A percentile compares a stretch with the other conserved stretches of the same genome.
phyloP scores from a whole-genome alignment of 1,284 basidiomycete genomes.

The Boletus semigastroideus region DNA sequence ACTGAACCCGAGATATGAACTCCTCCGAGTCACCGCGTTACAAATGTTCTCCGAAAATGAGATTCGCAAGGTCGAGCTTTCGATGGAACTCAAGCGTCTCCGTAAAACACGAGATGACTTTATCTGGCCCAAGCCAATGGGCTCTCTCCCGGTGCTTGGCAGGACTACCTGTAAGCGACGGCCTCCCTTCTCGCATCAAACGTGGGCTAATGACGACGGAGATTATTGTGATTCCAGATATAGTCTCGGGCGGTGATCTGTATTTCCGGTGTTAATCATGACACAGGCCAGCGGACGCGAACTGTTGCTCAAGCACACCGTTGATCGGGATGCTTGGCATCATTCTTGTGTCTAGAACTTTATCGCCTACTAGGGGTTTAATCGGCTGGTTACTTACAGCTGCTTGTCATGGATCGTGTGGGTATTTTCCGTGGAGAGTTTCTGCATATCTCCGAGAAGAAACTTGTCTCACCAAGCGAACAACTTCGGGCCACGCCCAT shows the following conservation, averaged over 20 bases:
- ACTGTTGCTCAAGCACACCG: conserved; percentile 58
- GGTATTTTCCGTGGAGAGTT: conserved; percentile 75
- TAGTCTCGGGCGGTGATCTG: conserved; percentile 65
- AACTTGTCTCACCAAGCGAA: conserved; percentile 38
- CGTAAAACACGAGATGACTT: conserved; percentile 64
- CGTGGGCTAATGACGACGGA: conserved; percentile 28
- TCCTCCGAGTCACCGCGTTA: background rate
- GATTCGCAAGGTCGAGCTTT: conserved; percentile 78
- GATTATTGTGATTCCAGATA: conserved; percentile 71
- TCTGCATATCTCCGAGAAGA: conserved; percentile 45
- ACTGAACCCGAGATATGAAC: too few species aligned
- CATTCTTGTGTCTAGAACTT: too few species aligned
- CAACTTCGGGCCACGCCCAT: conserved; percentile 14
- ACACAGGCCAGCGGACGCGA: conserved; percentile 80
- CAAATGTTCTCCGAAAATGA: conserved; percentile 86
- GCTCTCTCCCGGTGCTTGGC: conserved; percentile 72
- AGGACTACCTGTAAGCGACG: conserved; percentile 43
- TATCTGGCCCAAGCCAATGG: conserved; percentile 64
- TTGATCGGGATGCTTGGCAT: conserved; percentile 85
- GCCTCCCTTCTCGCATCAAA: background rate
- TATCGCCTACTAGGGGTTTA: too few species aligned
- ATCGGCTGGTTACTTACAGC: too few species aligned
- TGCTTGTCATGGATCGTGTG: conserved; percentile 82
- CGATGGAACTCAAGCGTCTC: conserved; percentile 81
- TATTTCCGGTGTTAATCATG: conserved; percentile 86